A percentile compares a stretch with the other conserved stretches of the same genome.
phyloP scores from a whole-genome alignment of 108 stramenopile genomes.

The Hondaea fermentalgiana region DNA sequence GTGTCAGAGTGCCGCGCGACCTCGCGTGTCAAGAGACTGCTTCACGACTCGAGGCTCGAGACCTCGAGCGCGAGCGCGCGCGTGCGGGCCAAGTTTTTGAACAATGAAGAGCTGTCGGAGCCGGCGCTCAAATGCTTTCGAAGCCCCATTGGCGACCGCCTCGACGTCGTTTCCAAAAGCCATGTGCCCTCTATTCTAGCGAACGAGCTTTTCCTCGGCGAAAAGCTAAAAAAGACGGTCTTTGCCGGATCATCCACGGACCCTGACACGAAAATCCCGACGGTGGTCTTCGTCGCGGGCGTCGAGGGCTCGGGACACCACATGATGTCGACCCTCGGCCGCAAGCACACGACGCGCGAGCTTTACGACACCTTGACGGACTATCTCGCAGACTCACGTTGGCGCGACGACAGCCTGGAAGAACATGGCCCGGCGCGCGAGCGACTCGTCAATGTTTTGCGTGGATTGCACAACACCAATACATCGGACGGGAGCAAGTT shows the following conservation, averaged over 20 bases:
- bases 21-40: neutral
- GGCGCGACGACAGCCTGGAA: neutral
- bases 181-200: neutral
- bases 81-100: neutral
- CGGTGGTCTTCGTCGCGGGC: neutral
- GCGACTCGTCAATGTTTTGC: neutral
- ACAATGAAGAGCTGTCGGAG: neutral
- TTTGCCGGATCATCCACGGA: neutral
- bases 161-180: neutral
- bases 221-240: neutral
- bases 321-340: neutral
- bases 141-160: neutral
- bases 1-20: neutral
- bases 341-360: slow-evolving; percentile 15
- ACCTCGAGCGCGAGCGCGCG: neutral
- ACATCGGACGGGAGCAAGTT: neutral
- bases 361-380: slow-evolving; percentile 5
- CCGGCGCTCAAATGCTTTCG: neutral
- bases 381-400: neutral
- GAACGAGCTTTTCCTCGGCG: neutral
- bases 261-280: neutral
- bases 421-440: neutral
- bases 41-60: neutral
- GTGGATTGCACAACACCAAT: neutral
- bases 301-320: slow-evolving; percentile 16